Base-by-base conservation (phyloP, 495 filamentous ascomycete species). In the Penicillium canariense region DNA sequence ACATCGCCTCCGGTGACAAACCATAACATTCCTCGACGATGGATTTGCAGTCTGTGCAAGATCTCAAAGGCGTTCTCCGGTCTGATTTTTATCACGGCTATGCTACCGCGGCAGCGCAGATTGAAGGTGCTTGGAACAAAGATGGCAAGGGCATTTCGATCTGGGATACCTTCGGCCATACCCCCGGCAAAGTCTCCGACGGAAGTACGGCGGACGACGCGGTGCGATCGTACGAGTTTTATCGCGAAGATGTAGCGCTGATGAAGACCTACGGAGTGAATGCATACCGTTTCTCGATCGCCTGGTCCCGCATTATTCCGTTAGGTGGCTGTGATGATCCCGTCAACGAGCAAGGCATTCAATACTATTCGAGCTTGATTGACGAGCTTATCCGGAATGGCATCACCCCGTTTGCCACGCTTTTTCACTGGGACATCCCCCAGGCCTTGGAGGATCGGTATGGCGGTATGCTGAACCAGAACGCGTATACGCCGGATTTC, bases 231-330 rank as follows among this genome's bases (percentile, higher is more conserved):
- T 89, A 89, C 71, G 81, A 87, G 65, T 73, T 84, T 42, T 86
- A 83, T 55, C 73, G 71, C 35, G 84, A 88, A 68, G 87, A 89
- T 62, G 87, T 90, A 49, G 83, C 72, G 5, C 79, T 89, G n/a
- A 74, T 89, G 68, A 88, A 88, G 68, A 70, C 75, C 14, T 76
- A 80, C 22, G 83, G 84, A 18, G 83, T 84, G 48, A 82, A 77
- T 44, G 77, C 78, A 47, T 89, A 89, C 70, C 83, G 84, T 49
- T 89, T 89, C 70, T 89, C 87, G 27, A 69, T 89, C 31, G 81
- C 85, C 25, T 89, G 87, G 87, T 78, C 84, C 14, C 79, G 86
- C 20, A 82, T 89, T 59, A 86, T 89, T 56, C 86, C 86, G 3
- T 53, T 71, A 0, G 70, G 70, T 5, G 68, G 70, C 11, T 26